These are phyloP conservation scores for Yamadazyma sp. DNA, from an alignment of 805 yeast genomes.

Conservation along the genomic window DNA sequence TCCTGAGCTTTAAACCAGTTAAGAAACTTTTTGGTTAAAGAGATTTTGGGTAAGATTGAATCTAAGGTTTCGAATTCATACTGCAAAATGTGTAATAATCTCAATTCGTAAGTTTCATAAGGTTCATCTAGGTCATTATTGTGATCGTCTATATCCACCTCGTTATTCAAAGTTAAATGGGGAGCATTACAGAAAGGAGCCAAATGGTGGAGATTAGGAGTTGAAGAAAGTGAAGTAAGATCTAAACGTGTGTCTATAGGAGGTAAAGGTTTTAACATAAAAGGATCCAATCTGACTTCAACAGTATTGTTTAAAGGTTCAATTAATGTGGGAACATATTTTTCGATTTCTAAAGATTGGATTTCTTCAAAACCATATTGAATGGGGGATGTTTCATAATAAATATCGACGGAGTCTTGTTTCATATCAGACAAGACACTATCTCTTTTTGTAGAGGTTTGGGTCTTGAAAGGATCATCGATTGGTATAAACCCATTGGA, in stretches of 20 bases:
- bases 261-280: constrained; percentile 13
- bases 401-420: constrained; percentile 2
- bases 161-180: constrained; percentile 6
- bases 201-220: background rate
- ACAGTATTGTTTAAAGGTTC: constrained; percentile 1
- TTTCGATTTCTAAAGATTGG: constrained; percentile 3
- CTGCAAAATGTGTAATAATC: constrained; percentile 15
- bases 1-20: constrained; percentile 37
- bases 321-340: background rate
- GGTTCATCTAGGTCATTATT: background rate
- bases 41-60: background rate
- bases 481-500: background rate
- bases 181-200: constrained; percentile 16
- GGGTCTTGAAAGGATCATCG: background rate
- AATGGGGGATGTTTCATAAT: constrained; percentile 9
- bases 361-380: constrained; percentile 5
- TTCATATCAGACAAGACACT: constrained; percentile 1
- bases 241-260: constrained; percentile 5
- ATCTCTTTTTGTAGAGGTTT: background rate
- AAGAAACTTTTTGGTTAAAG: constrained; percentile 15
- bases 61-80: constrained; percentile 13
- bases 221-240: constrained; percentile 1
- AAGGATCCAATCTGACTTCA: constrained; percentile 8
- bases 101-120: constrained; percentile 10
- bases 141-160: background rate